These are phyloP conservation scores for Acer yangbiense DNA, from an alignment of 345 rosid genomes.

Conservation along the genomic window DNA sequence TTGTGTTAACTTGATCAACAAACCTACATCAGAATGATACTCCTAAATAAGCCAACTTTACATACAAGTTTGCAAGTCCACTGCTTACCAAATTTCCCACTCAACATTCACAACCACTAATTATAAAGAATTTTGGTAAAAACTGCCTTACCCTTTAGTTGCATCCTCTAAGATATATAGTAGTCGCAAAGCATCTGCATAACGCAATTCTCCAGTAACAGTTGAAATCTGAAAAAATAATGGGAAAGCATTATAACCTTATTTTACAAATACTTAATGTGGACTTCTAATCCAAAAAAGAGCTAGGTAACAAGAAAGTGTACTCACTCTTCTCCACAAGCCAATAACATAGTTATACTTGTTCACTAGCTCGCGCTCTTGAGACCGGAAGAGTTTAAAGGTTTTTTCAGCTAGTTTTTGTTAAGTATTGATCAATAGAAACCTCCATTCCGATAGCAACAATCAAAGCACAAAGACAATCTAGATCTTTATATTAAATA, in stretches of 20 bases:
- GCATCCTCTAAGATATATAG: slow-evolving; percentile 79
- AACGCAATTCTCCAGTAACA: slow-evolving; percentile 74
- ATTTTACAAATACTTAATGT: neutral
- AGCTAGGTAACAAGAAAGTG: neutral
- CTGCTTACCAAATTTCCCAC: neutral
- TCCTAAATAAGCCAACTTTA: slow-evolving; percentile 5
- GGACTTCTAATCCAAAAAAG: neutral
- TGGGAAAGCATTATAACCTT: neutral
- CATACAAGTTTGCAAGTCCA: neutral
- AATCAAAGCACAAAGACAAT: neutral
- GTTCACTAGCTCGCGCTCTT: slow-evolving; percentile 75
- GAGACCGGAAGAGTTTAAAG: slow-evolving; percentile 60
- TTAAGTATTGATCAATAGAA: slow-evolving; percentile 38
- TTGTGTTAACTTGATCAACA: slow-evolving; percentile 75
- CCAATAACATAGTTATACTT: slow-evolving; percentile 84
- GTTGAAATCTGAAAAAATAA: slow-evolving; percentile 66
- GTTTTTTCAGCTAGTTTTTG: slow-evolving; percentile 70
- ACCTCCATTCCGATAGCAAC: slow-evolving; percentile 17
- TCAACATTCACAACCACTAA: neutral
- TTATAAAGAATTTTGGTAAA: slow-evolving; percentile 9
- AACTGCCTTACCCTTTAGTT: slow-evolving; percentile 53
- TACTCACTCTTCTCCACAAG: slow-evolving; percentile 91
- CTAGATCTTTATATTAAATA: neutral
- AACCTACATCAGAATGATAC: slow-evolving; percentile 50
- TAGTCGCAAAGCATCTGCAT: slow-evolving; percentile 77